Percentiles rank a stretch among this genome's conserved stretches.
phyloP scores from a whole-genome alignment of 1,284 basidiomycete species.

The Trametes hirsuta region DNA sequence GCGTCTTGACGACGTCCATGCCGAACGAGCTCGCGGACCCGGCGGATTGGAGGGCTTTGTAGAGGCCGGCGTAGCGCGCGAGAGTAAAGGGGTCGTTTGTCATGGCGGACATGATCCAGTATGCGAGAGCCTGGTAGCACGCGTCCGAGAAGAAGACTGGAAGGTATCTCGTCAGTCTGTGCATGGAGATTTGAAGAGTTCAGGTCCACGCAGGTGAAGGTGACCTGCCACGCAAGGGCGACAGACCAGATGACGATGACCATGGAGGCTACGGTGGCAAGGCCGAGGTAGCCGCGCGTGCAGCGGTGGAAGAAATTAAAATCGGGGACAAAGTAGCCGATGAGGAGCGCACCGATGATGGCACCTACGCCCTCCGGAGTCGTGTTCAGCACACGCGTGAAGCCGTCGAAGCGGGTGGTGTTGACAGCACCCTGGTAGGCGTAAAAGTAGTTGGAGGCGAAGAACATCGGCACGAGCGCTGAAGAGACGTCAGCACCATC shows the following conservation, averaged over 20 bases:
- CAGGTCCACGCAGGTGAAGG: conserved; percentile 34
- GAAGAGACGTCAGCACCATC: neutral
- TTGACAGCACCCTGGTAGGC: conserved; percentile 47
- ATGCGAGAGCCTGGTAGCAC: conserved; percentile 43
- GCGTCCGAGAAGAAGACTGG: conserved; percentile 43
- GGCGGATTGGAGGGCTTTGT: conserved; percentile 46
- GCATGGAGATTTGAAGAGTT: conserved; percentile 2
- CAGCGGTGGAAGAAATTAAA: conserved; percentile 38
- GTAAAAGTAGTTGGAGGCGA: conserved; percentile 46
- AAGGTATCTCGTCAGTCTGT: neutral
- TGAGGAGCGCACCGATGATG: conserved; percentile 45
- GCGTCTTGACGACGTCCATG: conserved; percentile 49
- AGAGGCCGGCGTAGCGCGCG: conserved; percentile 45
- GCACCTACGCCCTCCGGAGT: conserved; percentile 45
- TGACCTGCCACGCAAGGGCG: conserved; percentile 41
- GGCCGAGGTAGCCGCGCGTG: conserved; percentile 44
- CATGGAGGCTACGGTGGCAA: conserved; percentile 38
- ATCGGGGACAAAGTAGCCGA: conserved; percentile 46
- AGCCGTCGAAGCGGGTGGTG: conserved; percentile 41
- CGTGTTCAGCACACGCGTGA: conserved; percentile 46
- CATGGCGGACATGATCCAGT: conserved; percentile 49
- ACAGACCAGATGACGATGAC: conserved; percentile 43
- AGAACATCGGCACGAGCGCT: conserved; percentile 46
- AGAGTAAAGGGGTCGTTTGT: conserved; percentile 48
- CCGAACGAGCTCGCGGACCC: conserved; percentile 47